phyloP scores from a whole-genome alignment of 2,329 filamentous ascomycete genomes.

The Colletotrichum sidae region DNA sequence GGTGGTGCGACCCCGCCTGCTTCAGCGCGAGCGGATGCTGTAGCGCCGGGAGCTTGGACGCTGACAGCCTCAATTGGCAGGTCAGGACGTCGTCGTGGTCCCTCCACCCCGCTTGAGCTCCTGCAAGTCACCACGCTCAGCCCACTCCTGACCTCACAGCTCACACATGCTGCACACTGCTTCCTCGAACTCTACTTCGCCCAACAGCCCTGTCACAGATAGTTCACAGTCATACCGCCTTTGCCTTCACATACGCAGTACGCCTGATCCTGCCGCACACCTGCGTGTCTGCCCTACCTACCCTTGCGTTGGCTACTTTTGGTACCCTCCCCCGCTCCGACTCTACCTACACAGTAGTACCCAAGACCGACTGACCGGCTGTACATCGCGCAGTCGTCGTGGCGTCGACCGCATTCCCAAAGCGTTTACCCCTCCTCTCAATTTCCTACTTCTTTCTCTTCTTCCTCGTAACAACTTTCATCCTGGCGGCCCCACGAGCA shows the following conservation, averaged over 20 bases:
- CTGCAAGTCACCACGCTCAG: constrained; percentile 26
- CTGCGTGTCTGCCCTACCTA: constrained; percentile 23
- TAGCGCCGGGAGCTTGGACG: constrained; percentile 27
- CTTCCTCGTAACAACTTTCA: constrained; percentile 67
- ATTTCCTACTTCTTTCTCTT: constrained; percentile 60
- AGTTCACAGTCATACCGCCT: not conserved
- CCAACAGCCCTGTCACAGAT: constrained; percentile 6
- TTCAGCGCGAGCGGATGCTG: constrained; percentile 22
- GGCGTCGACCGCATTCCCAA: constrained; percentile 47
- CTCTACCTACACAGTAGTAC: not conserved
- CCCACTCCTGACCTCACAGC: constrained; percentile 22
- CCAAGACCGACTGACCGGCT: constrained; percentile 25
- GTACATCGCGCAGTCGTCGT: constrained; percentile 46
- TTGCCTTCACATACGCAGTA: not conserved
- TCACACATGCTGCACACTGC: not conserved
- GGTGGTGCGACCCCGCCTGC: constrained; percentile 18
- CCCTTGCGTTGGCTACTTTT: not conserved
- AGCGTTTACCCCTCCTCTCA: constrained; percentile 48
- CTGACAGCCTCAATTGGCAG: constrained; percentile 12
- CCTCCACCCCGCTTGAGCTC: constrained; percentile 19
- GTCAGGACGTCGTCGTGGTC: not conserved
- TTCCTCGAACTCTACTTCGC: constrained; percentile 10
- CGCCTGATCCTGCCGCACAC: constrained; percentile 26
- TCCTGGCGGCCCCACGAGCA: constrained; percentile 74
- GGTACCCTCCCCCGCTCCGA: constrained; percentile 31